Evolutionary conservation across 345 rosid genomes (phyloP), one percentile per base, ranked within the genome.

Genomic region (Populus nigra): DNA sequence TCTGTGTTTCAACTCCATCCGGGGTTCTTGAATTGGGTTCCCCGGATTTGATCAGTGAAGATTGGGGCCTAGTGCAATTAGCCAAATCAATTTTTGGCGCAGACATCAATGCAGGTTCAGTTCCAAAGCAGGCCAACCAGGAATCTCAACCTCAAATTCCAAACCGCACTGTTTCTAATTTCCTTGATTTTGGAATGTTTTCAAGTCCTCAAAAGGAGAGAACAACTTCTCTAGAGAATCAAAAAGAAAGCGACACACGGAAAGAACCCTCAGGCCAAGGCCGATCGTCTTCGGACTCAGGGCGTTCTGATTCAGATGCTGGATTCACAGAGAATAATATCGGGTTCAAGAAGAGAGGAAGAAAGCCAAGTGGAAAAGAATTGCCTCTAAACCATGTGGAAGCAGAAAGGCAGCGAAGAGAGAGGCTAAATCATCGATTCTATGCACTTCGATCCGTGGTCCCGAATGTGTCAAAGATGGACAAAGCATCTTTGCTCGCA

Each of bases 401-500:
- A 78, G 92, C 96, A 1, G 98, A 94, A 86, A 87, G 94, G 75
- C 92, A 89, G 79, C 82, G 98, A 67, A 88, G 98, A 65, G 94
- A 92, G 86, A 88, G 89, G 78, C 91, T 94, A 7, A 92, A 94
- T 76, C 90, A 88, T 61, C 85, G 97, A 5, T 94, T 92, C 82
- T 91, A 89, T 41, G 88, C 94, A 0, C 88, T 94, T 15, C 85
- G 98, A 27, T 90, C 98, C 0, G 97, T 90, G 16, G 98, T 94
- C 65, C 97, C 98, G 8, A 92, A 91, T 69, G 93, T 94, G 20
- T 92, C 97, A 1, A 94, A 90, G 78, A 92, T 94, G 98, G 98
- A 94, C 78, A 94, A 89, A 83, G 98, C 96, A 0, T 92, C 98
- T 2, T 76, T 94, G 23, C 86, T 94, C 4, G 87, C 90, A 0